Evolutionary conservation across 1,284 basidiomycete species (phyloP), one percentile per base, ranked within the genome.

Genomic region (Sanghuangporus baumii): DNA sequence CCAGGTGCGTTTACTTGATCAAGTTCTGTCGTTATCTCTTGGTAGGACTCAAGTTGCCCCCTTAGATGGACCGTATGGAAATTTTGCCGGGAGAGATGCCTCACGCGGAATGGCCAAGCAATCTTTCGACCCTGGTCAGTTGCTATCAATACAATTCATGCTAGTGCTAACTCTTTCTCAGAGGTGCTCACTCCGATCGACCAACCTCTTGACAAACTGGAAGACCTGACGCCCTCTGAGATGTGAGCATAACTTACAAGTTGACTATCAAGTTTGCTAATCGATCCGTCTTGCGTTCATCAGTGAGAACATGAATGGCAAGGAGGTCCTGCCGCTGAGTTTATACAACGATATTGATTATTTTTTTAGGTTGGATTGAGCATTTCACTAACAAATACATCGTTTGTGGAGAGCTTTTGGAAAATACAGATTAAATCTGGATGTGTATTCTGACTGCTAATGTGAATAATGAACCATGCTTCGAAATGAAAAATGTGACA

Each of bases 41-140:
- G 11, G 12, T 37, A 11, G 31, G 38, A 55, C n/a, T 50, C 34
- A 46, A 40, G 6, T 11, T 46, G 7, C 12, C 36, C 38, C 67
- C 38, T 37, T 65, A 93, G 94, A 89, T 69, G 95, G 95, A 0
- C 94, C 95, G 83, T 98, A 98, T 71, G 95, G 94, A 37, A 97
- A 97, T 75, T 97, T 98, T 79, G 94, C 95, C 1, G 95, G 95
- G 2, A 79, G 94, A 58, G 95, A 98, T 75, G 95, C 95, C 0
- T 95, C 92, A 8, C 80, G 94, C 52, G 94, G 95, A 11, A 96
- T 97, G 94, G 95, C 95, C 7, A 97, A 96, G 75, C 95, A 98
- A 76, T 95, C 93, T 3, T 98, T 98, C 69, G 95, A 96, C 69
- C 55, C 81, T 34, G 93, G 94, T 93, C 70, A 65, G 86, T 20